A percentile compares a stretch with the other conserved stretches of the same genome.
phyloP scores from a whole-genome alignment of 2,329 filamentous ascomycete species.

The Furcasterigmium furcatum region DNA sequence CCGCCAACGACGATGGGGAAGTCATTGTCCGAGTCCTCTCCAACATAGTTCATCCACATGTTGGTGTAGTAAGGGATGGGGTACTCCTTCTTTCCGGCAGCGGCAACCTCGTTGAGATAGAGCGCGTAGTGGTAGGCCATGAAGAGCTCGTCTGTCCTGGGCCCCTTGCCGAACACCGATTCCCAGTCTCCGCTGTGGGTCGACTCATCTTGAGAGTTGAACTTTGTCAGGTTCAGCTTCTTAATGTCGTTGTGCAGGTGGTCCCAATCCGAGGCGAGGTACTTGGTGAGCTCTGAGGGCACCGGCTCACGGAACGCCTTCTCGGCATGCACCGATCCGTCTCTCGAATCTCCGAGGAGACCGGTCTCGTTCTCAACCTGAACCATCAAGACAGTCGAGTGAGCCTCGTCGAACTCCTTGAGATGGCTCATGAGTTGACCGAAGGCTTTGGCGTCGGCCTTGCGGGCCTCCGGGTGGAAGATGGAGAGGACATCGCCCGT shows the following conservation, averaged over 20 bases:
- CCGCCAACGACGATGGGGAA: slow-evolving; percentile 20
- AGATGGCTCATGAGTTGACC: slow-evolving; percentile 20
- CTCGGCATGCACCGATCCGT: slow-evolving; percentile 32
- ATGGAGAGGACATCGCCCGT: slow-evolving; percentile 22
- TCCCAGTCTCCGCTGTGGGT: slow-evolving; percentile 16
- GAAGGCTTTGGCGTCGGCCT: slow-evolving; percentile 22
- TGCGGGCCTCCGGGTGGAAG: slow-evolving; percentile 14
- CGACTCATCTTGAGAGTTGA: background rate
- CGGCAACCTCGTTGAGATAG: slow-evolving; percentile 20
- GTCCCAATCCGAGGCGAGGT: background rate
- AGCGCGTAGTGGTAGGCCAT: slow-evolving; percentile 22
- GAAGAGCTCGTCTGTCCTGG: slow-evolving; percentile 19
- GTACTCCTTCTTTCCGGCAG: slow-evolving; percentile 17
- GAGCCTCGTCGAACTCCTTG: slow-evolving; percentile 33
- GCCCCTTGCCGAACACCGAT: slow-evolving; percentile 21
- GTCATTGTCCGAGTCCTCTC: slow-evolving; percentile 13
- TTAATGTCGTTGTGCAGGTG: slow-evolving; percentile 3
- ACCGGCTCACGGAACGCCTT: slow-evolving; percentile 26
- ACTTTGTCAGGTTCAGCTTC: background rate
- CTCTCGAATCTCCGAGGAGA: slow-evolving; percentile 43
- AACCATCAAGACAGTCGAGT: slow-evolving; percentile 47
- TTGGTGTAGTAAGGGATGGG: slow-evolving; percentile 21
- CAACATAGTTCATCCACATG: slow-evolving; percentile 21
- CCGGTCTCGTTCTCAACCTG: slow-evolving; percentile 51
- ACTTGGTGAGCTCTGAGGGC: slow-evolving; percentile 13